Percentiles rank a stretch among this genome's conserved stretches.
Conservation (phyloP, 768 basidiomycete species). For the Russula sp. region DNA sequence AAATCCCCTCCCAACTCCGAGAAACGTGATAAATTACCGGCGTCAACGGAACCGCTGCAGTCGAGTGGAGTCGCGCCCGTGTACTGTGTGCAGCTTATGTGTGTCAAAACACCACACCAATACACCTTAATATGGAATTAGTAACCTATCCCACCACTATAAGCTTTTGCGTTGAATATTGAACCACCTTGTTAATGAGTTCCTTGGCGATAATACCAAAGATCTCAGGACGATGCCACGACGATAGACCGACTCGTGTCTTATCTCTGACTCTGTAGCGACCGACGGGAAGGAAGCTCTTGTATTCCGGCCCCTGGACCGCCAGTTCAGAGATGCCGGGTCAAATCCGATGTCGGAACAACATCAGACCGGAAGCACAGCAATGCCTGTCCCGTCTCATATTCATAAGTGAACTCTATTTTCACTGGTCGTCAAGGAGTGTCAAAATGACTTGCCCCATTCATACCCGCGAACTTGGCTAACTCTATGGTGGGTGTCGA, state of each 20-base stretch:
- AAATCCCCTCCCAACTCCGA: slow-evolving; percentile 17
- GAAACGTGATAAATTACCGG: slow-evolving; percentile 6
- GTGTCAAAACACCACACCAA: neutral
- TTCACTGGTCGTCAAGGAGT: neutral
- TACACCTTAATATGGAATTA: neutral
- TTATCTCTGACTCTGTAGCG: neutral
- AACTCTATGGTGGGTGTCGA: neutral
- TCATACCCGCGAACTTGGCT: neutral
- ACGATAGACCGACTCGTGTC: neutral
- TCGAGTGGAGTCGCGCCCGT: neutral
- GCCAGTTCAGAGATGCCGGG: neutral
- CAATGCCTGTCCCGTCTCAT: neutral
- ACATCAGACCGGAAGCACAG: slow-evolving; percentile 6
- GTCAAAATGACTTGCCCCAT: neutral
- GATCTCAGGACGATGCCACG: neutral
- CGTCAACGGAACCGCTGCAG: slow-evolving; percentile 1
- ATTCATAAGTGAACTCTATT: neutral
- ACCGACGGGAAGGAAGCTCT: neutral
- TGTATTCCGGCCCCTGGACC: neutral
- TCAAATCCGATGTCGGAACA: neutral
- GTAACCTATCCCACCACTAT: too few relatives aligned
- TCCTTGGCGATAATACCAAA: neutral
- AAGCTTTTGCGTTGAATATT: neutral
- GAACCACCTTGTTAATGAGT: neutral
- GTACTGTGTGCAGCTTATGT: neutral